Evolutionary conservation across 2,329 filamentous ascomycete species (phyloP), one percentile per base, ranked within the genome.

Genomic region (Furcasterigmium sp.): DNA sequence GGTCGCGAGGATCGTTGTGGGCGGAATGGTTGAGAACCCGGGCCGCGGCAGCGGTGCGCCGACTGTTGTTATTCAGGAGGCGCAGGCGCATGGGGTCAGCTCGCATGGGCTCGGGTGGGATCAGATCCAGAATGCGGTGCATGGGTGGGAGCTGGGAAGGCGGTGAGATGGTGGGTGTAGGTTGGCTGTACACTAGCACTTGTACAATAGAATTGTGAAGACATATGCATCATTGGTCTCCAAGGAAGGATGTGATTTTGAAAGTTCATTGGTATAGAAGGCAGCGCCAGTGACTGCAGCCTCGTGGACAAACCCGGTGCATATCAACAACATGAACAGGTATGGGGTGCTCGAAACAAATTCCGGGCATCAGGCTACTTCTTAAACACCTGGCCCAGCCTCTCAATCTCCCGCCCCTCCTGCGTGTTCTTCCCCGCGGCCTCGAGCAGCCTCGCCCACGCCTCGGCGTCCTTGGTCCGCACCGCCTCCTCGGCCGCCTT

Each of bases 1-100:
- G 39, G 91, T 97, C 4, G 93, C 93, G 5, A 73, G 72, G 52
- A 71, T 80, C 53, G 84, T 98, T 8, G 82, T 96, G 43, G 80
- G 84, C 36, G 93, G 93, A 1, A 61, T 80, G 51, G 84, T 94
- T 4, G 59, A 78, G 49, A 97, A 96, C 61, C 60, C 69, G 0
- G 91, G 91, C 1, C 60, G 70, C 1, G 91, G 93, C 3, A 93
- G 82, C 49, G 93, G 93, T 13, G 85, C 88, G 17, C 93, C 93
- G 4, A 98, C 93, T 0, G 90, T 98, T 19, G 91, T 98, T 36
- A 60, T 98, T 56, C 91, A 97, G 71, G 91, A 96, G 69, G 89
- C 89, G 19, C 82, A 91, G 59, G 76, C 86, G 52, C 79, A 84
- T 43, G 84, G 84, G 1, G 73, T 84, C 21, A 81, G 73, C 56